phyloP scores from a whole-genome alignment of 2,329 filamentous ascomycete species.

The Hirsutella thompsonii region DNA sequence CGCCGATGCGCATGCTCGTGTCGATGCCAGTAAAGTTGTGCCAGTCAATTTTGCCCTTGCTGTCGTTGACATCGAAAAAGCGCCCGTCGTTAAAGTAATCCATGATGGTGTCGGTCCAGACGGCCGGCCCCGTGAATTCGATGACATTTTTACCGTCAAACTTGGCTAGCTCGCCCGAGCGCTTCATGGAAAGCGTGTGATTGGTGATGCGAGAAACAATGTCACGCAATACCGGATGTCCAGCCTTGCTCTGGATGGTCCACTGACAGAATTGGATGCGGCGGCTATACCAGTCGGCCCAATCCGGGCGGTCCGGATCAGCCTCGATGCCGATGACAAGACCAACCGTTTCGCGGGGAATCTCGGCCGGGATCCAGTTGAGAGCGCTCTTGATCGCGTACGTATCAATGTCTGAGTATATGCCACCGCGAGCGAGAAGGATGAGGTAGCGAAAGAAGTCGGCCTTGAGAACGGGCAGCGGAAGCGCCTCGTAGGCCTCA shows the following conservation, averaged over 20 bases:
- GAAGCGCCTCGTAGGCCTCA: slow-evolving; percentile 62
- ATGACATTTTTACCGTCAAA: slow-evolving; percentile 61
- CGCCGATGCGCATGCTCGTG: slow-evolving; percentile 73
- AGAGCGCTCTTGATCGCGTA: slow-evolving; percentile 68
- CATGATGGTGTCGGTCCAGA: slow-evolving; percentile 92
- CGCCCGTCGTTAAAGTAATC: slow-evolving; percentile 84
- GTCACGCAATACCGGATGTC: slow-evolving; percentile 82
- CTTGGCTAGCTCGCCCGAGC: slow-evolving; percentile 46
- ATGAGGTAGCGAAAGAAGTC: slow-evolving; percentile 71
- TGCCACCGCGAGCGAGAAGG: slow-evolving; percentile 44
- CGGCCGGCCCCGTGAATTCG: slow-evolving; percentile 84
- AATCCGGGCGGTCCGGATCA: slow-evolving; percentile 84
- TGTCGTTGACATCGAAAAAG: slow-evolving; percentile 70
- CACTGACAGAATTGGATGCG: slow-evolving; percentile 98
- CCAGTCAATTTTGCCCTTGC: slow-evolving; percentile 66
- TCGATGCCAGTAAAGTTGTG: slow-evolving; percentile 83
- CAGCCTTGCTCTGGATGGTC: slow-evolving; percentile 94
- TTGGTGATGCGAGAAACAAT: slow-evolving; percentile 78
- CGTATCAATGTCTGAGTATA: slow-evolving; percentile 90
- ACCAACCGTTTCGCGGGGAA: slow-evolving; percentile 68
- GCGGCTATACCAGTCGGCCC: slow-evolving; percentile 91
- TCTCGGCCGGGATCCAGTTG: slow-evolving; percentile 73
- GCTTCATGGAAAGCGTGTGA: slow-evolving; percentile 64
- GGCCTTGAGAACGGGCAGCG: slow-evolving; percentile 62
- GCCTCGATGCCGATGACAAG: slow-evolving; percentile 92